These are phyloP conservation scores for Fusarium nelsonii DNA, from an alignment of 2,329 filamentous ascomycete genomes.

Conservation along the genomic window DNA sequence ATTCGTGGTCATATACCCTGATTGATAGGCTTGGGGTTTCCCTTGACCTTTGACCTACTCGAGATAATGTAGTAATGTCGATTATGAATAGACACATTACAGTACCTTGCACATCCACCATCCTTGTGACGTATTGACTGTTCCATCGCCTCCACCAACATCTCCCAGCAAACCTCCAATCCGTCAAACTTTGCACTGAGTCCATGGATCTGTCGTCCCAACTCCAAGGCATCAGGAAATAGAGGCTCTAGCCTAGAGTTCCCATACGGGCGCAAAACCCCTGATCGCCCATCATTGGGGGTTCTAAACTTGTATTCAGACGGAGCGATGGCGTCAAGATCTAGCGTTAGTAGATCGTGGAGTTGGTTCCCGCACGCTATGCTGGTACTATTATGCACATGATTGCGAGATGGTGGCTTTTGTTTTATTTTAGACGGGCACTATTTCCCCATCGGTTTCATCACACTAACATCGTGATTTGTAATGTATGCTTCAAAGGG, in stretches of 20 bases:
- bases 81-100: conserved; percentile 26
- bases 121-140: conserved; percentile 10
- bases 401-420: neutral
- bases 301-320: conserved; percentile 4
- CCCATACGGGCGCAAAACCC: neutral
- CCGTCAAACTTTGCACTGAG: conserved; percentile 11
- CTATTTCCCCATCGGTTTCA: neutral
- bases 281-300: neutral
- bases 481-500: neutral
- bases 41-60: conserved; percentile 18
- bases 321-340: conserved; percentile 19
- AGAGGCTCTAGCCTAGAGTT: conserved; percentile 4
- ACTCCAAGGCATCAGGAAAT: neutral
- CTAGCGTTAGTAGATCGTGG: neutral
- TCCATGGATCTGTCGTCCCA: conserved; percentile 8
- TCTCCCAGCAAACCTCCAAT: neutral
- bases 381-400: neutral
- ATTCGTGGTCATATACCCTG: conserved; percentile 45
- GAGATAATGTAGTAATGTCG: conserved; percentile 36
- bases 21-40: conserved; percentile 29
- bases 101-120: neutral
- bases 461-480: conserved; percentile 5
- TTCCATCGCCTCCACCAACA: conserved; percentile 2
- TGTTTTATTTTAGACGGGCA: neutral
- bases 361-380: conserved; percentile 13